Conservation (phyloP, 768 basidiomycete genomes). For the Phlegmacium glaucopus region DNA sequence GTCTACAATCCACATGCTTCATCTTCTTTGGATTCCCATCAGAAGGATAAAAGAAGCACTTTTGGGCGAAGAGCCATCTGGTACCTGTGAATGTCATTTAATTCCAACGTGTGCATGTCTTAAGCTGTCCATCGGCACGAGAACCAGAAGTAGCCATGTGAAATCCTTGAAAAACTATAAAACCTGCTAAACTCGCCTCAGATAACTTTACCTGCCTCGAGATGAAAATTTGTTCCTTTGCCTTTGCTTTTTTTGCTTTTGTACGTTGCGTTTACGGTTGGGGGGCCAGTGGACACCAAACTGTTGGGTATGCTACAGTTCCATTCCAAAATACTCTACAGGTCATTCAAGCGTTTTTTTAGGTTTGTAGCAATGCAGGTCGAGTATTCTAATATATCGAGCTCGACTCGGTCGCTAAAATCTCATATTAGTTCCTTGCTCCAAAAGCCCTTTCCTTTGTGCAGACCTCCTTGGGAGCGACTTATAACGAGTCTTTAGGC, state of each 20-base stretch:
- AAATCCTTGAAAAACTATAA: too few relatives aligned
- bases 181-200: too few relatives aligned
- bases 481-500: slow-evolving; percentile 43
- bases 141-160: too few relatives aligned
- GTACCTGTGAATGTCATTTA: too few relatives aligned
- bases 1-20: too few relatives aligned
- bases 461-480: slow-evolving; percentile 38
- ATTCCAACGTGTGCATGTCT: too few relatives aligned
- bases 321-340: not conserved
- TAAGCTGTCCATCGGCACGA: too few relatives aligned
- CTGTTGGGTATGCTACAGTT: slow-evolving; percentile 34
- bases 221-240: slow-evolving; percentile 8
- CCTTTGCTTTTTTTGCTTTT: slow-evolving; percentile 9
- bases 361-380: slow-evolving; percentile 44
- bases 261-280: slow-evolving; percentile 28
- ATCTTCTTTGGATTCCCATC: too few relatives aligned
- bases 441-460: slow-evolving; percentile 47
- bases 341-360: not conserved
- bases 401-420: not conserved
- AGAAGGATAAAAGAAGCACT: too few relatives aligned
- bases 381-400: not conserved
- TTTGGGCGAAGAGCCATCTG: too few relatives aligned
- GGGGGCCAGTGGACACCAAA: slow-evolving; percentile 42
- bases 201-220: too few relatives aligned
- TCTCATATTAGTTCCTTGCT: slow-evolving; percentile 38